Conservation (phyloP, 805 yeast species). For the Kregervanrija fluxuum region DNA sequence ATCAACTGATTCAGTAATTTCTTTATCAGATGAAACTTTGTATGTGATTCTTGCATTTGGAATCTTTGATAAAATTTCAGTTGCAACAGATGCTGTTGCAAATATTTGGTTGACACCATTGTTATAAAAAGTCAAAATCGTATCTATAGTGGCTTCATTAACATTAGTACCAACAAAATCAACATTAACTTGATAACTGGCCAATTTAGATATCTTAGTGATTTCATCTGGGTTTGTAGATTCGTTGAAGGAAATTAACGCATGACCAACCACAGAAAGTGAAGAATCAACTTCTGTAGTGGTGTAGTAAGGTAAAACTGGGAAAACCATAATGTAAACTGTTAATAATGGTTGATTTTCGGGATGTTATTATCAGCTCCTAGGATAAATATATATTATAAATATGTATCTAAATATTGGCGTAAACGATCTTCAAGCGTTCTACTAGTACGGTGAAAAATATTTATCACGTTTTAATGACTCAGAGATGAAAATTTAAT, state of each 20-base stretch:
- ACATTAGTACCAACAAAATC: conserved; percentile 14
- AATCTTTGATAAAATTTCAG: conserved; percentile 18
- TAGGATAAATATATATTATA: too few relatives aligned
- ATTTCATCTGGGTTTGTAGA: conserved; percentile 12
- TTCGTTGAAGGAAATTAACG: conserved; percentile 16
- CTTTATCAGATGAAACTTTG: conserved; percentile 14
- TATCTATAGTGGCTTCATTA: conserved; percentile 15
- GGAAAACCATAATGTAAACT: conserved; percentile 24
- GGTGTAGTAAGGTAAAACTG: conserved; percentile 24
- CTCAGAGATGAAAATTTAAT: too few relatives aligned
- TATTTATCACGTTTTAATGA: too few relatives aligned
- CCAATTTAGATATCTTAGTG: conserved; percentile 7
- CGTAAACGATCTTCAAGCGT: too few relatives aligned
- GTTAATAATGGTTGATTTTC: background rate
- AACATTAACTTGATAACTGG: conserved; percentile 12
- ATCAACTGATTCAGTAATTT: conserved; percentile 14
- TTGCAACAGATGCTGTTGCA: conserved; percentile 15
- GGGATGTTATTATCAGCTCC: background rate
- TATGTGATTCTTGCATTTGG: conserved; percentile 29
- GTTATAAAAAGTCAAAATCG: conserved; percentile 20
- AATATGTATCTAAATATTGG: too few relatives aligned
- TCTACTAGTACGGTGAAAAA: too few relatives aligned
- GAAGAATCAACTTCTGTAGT: conserved; percentile 9
- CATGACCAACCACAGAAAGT: conserved; percentile 24
- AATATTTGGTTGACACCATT: conserved; percentile 25